Evolutionary conservation across 1,284 basidiomycete species (phyloP).

Genomic region (Rhodofomes roseus): DNA sequence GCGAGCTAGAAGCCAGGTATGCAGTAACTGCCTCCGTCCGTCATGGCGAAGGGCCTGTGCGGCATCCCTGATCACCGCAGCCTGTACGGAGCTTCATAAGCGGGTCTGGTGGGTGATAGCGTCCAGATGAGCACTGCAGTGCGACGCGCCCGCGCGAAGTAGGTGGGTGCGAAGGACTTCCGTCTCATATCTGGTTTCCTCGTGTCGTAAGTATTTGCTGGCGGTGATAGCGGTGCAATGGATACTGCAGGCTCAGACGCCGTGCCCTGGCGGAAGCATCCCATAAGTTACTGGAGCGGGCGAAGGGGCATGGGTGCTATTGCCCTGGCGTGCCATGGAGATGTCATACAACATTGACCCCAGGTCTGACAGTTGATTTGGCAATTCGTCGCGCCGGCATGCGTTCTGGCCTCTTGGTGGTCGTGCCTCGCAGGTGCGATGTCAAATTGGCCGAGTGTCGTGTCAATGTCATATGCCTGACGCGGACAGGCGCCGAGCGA

Average conservation of each 20-base stretch:
- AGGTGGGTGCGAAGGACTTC: background rate
- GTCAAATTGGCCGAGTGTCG: background rate
- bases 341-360: background rate
- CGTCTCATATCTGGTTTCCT: background rate
- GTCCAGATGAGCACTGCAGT: background rate
- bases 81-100: background rate
- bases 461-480: background rate
- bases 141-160: background rate
- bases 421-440: background rate
- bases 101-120: background rate
- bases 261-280: background rate
- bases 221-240: background rate
- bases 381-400: background rate
- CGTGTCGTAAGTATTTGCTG: background rate
- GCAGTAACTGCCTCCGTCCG: background rate
- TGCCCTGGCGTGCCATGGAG: background rate
- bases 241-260: background rate
- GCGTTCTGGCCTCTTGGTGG: background rate
- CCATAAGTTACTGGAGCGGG: background rate
- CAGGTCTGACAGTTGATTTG: conserved; percentile 1
- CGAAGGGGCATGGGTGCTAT: background rate
- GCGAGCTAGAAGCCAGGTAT: background rate
- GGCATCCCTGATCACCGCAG: background rate
- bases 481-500: background rate
- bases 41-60: background rate